Percentiles rank a stretch among this genome's conserved stretches.
Conservation (phyloP, 305 asterid species). For the Salvia sclarea region DNA sequence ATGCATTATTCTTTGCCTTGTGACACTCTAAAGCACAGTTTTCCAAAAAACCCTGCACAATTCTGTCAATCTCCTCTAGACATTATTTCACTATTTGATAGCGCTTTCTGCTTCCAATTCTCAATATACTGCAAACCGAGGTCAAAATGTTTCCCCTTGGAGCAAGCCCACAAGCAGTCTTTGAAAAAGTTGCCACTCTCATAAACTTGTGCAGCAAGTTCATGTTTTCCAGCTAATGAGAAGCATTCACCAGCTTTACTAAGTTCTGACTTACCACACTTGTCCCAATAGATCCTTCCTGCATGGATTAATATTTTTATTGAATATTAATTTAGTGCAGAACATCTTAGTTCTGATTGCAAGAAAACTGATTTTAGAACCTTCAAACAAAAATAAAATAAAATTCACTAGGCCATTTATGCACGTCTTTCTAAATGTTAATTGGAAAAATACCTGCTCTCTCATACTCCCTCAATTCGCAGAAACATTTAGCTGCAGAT, state of each 20-base stretch:
- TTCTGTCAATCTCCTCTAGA: constrained; percentile 35
- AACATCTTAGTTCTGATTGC: background rate
- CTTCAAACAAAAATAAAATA: background rate
- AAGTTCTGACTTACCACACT: constrained; percentile 44
- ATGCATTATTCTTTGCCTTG: constrained; percentile 38
- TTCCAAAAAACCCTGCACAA: constrained; percentile 51
- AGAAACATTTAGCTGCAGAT: constrained; percentile 72
- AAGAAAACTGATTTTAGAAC: background rate
- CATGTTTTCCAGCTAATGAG: constrained; percentile 44
- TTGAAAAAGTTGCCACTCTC: constrained; percentile 45
- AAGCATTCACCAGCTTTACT: constrained; percentile 75
- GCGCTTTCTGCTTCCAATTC: constrained; percentile 51
- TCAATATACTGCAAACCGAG: constrained; percentile 53
- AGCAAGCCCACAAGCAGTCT: constrained; percentile 60
- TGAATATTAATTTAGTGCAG: too few relatives aligned
- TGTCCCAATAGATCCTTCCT: constrained; percentile 60
- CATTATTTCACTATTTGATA: constrained; percentile 9
- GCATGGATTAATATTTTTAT: background rate
- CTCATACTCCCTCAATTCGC: constrained; percentile 59
- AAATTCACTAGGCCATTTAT: too few relatives aligned
- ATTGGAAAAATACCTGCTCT: constrained; percentile 49
- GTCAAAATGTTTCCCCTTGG: constrained; percentile 47
- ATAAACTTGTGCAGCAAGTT: constrained; percentile 54
- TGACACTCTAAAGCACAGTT: constrained; percentile 46
- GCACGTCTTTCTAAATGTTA: background rate